Percentiles rank a stretch among this genome's conserved stretches.
These are phyloP conservation scores for Zygotorulaspora mrakii DNA, from an alignment of 1,139 yeast species.

Conservation along the genomic window DNA sequence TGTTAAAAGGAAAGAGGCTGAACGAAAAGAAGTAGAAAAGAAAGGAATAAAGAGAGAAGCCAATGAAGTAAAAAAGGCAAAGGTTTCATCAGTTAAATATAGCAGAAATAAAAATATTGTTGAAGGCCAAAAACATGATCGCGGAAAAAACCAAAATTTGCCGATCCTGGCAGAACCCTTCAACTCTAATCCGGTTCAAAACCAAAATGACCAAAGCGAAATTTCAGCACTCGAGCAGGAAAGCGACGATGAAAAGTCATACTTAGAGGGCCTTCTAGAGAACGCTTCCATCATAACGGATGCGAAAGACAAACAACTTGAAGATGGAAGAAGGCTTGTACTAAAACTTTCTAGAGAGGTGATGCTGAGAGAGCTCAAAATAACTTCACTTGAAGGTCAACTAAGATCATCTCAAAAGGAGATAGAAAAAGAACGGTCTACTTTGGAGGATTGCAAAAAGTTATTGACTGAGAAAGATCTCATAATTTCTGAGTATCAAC, in stretches of 20 bases:
- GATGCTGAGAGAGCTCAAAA: constrained; percentile 19
- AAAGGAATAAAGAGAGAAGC: too few species aligned
- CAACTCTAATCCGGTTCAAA: too few species aligned
- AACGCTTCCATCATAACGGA: constrained; percentile 14
- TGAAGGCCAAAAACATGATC: too few species aligned
- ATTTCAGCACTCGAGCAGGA: background rate
- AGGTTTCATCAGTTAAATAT: too few species aligned
- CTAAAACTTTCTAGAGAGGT: constrained; percentile 18
- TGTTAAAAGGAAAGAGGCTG: background rate
- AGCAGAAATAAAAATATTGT: too few species aligned
- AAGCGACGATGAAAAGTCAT: constrained; percentile 1
- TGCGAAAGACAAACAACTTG: constrained; percentile 13
- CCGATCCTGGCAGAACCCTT: too few species aligned
- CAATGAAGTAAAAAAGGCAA: too few species aligned
- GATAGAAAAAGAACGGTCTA: constrained; percentile 3
- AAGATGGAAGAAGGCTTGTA: constrained; percentile 12
- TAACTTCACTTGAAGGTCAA: constrained; percentile 24
- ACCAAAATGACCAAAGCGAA: background rate
- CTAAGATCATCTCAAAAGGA: constrained; percentile 11
- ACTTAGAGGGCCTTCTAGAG: constrained; percentile 11
- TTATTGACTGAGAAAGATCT: constrained; percentile 10
- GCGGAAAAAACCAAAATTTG: too few species aligned
- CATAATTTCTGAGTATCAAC: constrained; percentile 4
- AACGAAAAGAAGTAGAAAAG: background rate
- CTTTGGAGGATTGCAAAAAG: constrained; percentile 8